Evolutionary conservation across 2,329 filamentous ascomycete species (phyloP), one percentile per base, ranked within the genome.

Genomic region (Aphanoascus verrucosus): DNA sequence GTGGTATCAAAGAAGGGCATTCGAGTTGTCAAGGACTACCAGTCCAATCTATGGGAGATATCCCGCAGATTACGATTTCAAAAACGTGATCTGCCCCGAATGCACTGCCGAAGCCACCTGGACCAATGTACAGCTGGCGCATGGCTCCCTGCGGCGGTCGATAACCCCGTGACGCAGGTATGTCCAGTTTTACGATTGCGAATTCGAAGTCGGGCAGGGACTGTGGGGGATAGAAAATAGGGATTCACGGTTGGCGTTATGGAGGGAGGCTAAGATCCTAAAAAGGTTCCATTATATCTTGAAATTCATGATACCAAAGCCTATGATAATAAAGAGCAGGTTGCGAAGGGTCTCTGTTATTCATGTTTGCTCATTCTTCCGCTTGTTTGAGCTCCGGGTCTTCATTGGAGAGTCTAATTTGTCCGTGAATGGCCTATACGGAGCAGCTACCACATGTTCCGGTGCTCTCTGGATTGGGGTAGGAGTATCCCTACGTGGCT

Each of bases 351-450:
- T n/a, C 9, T 20, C 17, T 11, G 15, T 15, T 6, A 28, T 44
- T 53, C 12, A 53, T 32, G 34, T 20, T n/a, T 51, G 23, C 41
- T 53, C 51, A 52, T 68, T 69, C 54, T 67, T 69, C 28, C 61
- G 61, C 59, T 65, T 72, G 60, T 54, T 65, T 3, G 55, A 52
- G 35, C 62, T 62, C 47, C 64, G 65, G 17, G 59, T 60, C 56
- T 62, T 67, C 48, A 61, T 54, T 5, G 68, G 63, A 17, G 60
- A 65, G 14, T 73, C 67, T 51, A 79, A 58, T 40, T 69, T 74
- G 63, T 83, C 80, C 42, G 72, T 69, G 57, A 81, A 77, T 1
- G 80, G 80, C 54, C 77, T 76, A 65, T 82, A 84, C 2, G 80
- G 80, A 38, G 77, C 77, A 1, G 80, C 76, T 23, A 83, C 64